phyloP scores from a whole-genome alignment of 805 yeast species.

The Priceomyces carsonii region DNA sequence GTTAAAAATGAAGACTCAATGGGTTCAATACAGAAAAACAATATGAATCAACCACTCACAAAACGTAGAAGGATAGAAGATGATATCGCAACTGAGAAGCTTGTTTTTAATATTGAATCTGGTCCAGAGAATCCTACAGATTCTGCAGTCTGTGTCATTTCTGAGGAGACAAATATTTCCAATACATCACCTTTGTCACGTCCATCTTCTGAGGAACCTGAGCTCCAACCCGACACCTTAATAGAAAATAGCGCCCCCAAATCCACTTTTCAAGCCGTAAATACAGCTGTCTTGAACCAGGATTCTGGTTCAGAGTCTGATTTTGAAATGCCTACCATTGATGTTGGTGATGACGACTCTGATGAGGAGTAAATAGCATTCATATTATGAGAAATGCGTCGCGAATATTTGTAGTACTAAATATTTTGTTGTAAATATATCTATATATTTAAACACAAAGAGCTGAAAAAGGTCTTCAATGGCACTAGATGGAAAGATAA shows the following conservation, averaged over 20 bases:
- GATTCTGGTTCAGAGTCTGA: slow-evolving; percentile 36
- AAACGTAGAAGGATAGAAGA: too few relatives aligned
- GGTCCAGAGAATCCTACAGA: too few relatives aligned
- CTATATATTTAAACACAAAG: neutral
- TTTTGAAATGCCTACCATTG: slow-evolving; percentile 52
- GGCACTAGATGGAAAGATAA: slow-evolving; percentile 10
- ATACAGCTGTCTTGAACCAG: neutral
- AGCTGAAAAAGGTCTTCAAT: neutral
- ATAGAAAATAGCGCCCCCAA: too few relatives aligned
- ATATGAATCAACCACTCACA: too few relatives aligned
- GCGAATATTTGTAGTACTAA: neutral
- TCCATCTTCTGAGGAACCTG: neutral
- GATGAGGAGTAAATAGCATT: slow-evolving; percentile 28
- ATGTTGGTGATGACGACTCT: slow-evolving; percentile 42
- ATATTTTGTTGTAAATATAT: slow-evolving; percentile 1
- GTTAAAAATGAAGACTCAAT: neutral
- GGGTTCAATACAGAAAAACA: too few relatives aligned
- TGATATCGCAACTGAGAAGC: too few relatives aligned
- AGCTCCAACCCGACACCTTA: neutral
- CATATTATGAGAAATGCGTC: neutral
- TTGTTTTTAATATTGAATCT: too few relatives aligned
- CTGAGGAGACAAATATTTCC: too few relatives aligned
- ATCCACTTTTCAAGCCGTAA: too few relatives aligned
- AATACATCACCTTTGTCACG: too few relatives aligned
- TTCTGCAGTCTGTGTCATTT: too few relatives aligned